Conservation (phyloP, 768 basidiomycete genomes). For the Termitomyces sp. region DNA sequence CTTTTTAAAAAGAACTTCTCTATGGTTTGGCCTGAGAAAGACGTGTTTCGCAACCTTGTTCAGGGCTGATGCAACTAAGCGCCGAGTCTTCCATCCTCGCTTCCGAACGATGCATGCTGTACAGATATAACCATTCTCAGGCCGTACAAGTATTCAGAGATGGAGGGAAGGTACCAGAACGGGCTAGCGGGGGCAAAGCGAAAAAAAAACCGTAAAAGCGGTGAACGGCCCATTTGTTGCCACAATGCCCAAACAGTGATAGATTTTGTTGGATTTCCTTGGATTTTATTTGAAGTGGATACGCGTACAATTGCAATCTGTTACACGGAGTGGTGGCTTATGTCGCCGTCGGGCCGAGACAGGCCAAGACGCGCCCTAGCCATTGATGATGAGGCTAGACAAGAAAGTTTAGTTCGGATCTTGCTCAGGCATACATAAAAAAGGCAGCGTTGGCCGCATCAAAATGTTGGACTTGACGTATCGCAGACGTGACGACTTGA, state of each 20-base stretch:
- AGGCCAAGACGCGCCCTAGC: neutral
- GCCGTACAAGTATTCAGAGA: neutral
- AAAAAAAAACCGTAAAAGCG: neutral
- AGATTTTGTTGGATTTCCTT: neutral
- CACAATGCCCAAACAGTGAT: neutral
- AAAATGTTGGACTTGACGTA: neutral
- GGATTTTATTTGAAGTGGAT: neutral
- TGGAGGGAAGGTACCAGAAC: neutral
- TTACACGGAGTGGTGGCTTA: neutral
- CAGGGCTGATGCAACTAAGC: no score
- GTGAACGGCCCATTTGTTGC: neutral
- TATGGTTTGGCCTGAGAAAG: neutral
- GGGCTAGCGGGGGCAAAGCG: neutral
- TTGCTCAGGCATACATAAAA: neutral
- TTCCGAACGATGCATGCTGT: neutral
- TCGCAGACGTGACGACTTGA: neutral
- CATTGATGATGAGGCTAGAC: neutral
- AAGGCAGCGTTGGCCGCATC: neutral
- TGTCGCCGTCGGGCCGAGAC: neutral
- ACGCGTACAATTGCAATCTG: neutral
- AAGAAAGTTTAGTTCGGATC: neutral
- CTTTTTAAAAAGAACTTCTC: neutral
- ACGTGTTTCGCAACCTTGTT: neutral
- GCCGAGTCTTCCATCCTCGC: constrained; percentile 3
- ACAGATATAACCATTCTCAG: neutral